Conservation (phyloP, 2,329 filamentous ascomycete genomes). For the Ustulina deusta region DNA sequence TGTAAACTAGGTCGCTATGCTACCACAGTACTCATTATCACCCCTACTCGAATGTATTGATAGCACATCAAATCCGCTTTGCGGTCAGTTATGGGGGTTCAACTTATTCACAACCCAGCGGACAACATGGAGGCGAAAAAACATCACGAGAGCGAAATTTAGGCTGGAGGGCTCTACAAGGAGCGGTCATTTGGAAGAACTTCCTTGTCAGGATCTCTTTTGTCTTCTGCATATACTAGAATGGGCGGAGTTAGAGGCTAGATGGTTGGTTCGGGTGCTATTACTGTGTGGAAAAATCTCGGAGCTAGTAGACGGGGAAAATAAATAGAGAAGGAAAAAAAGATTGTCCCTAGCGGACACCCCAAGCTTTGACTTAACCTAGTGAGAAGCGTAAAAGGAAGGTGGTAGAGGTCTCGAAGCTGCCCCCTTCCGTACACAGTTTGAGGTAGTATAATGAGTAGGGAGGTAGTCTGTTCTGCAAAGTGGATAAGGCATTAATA, state of each 20-base stretch:
- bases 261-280: background rate
- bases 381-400: background rate
- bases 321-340: background rate
- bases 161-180: background rate
- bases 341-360: background rate
- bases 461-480: too few species aligned
- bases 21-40: too few species aligned
- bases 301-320: background rate
- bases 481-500: background rate
- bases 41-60: background rate
- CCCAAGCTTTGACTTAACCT: background rate
- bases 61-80: background rate
- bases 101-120: background rate
- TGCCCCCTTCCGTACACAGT: too few species aligned
- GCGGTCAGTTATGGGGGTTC: background rate
- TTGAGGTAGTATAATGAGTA: too few species aligned
- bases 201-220: background rate
- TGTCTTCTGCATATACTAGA: background rate
- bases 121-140: background rate
- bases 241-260: background rate
- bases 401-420: background rate
- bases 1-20: background rate
- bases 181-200: background rate
- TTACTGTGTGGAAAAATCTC: too few species aligned
- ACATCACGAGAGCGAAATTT: background rate